Base-by-base conservation (phyloP, 2,329 filamentous ascomycete genomes). In the Didymosphaeria variabile region DNA sequence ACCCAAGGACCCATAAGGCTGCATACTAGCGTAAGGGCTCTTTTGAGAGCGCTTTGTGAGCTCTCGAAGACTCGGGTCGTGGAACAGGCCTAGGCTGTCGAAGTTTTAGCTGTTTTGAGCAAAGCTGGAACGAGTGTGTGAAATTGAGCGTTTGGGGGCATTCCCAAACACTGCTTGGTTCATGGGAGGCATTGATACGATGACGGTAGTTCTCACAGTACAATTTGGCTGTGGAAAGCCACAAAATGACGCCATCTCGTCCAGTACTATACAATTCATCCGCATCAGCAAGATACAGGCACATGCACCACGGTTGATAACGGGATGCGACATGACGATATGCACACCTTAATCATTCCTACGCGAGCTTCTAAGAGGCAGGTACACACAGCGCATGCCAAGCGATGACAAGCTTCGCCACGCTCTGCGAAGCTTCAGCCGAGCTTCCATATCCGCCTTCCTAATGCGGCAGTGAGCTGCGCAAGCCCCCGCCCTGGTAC, bases 361-460 rank as follows among this genome's bases (percentile, higher is more conserved):
- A 32, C 19, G 15, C 38, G 13, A 55, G 17, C 9, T 21, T n/a
- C 8, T 6, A 45, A 19, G 19, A 44, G 52, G 52, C 52, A 56
- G 42, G 54, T 46, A 54, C 36, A 19, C 45, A n/a, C 42, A 49
- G 34, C 36, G 38, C 21, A 44, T 46, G 32, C 26, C 34, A 60
- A 60, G 58, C 26, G 26, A 34, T n/a, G 38, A 57, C 38, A 60
- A 60, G 58, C 58, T 60, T 60, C 32, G 44, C 29, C 29, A 51
- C 29, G 47, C 31, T 40, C 34, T 12, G 26, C 40, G 53, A 60
- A 60, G 58, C 58, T 57, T 60, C 34, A 32, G 26, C 42, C 34
- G 34, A 36, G 23, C n/a, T 34, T 34, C 17, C 12, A 13, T 50
- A 15, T 7, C 21, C 17, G 38, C 57, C 57, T 59, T 55, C 57